Evolutionary conservation across 306 rosid species (phyloP), one percentile per base, ranked within the genome.

Genomic region (Acmispon strigosus): DNA sequence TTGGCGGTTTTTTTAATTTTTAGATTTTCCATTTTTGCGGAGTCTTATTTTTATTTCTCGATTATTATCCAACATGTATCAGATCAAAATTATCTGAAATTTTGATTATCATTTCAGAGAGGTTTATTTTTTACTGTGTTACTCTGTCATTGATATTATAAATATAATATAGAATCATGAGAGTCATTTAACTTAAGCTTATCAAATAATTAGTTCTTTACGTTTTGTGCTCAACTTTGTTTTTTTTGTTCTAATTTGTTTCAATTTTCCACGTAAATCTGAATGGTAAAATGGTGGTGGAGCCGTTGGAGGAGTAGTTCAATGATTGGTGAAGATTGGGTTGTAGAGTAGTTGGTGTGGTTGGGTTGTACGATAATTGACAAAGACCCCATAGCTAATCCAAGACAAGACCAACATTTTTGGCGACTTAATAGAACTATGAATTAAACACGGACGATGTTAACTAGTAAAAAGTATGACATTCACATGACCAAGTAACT

Each of bases 311-410:
- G 71, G 8, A 20, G 72, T 42, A 16, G 69, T 76, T 70, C 83
- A 89, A 81, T 77, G 88, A 74, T 83, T 76, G 78, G 85, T 66
- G 78, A 70, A 76, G 71, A 69, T 76, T 67, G 51, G 45, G 43
- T 75, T 57, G 20, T 5, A 27, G 20, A 3, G 29, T 32, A 14
- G 36, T 41, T 22, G 48, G 18, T 32, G 57, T 34, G 62, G 41
- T 49, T 78, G 72, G 84, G 75, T n/a, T n/a, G 74, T 13, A 7
- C 24, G 66, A 65, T 19, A 36, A 17, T 17, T 41, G 82, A 78
- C 5, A 50, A 51, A n/a, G 85, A 82, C 85, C 10, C 20, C 48
- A 0, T 19, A 10, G 20, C 68, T 45, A 56, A 56, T 56, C 72
- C 20, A 44, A 63, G 16, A 32, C 20, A 44, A 63, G 16, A 32